Base-by-base conservation (phyloP, 2,329 filamentous ascomycete genomes). In the Ambrosiella xylebori region DNA sequence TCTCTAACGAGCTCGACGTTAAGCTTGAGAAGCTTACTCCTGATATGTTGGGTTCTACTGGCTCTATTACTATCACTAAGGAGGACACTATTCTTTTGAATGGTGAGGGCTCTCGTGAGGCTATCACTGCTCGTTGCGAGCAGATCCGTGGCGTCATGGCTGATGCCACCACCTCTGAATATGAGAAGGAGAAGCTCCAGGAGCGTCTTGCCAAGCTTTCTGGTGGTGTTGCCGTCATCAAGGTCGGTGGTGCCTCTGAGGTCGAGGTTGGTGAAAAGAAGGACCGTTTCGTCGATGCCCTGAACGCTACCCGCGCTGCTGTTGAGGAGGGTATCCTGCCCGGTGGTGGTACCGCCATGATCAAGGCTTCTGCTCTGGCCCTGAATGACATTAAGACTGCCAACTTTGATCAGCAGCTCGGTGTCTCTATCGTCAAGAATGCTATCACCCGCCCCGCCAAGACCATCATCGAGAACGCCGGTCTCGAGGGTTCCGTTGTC, bases 161-260 rank as follows among this genome's bases (percentile, higher is more conserved):
- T 62, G 93, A 98, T 76, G 86, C 91, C 64, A 84, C 81, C 66
- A 98, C 93, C 63, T 96, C 90, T 54, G 93, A 98, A 69, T 98
- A 98, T 76, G 93, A 98, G 82, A 97, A 96, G 82, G 93, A 98
- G 86, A 98, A 98, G 84, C 88, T 98, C 64, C 93, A 97, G 78
- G 93, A 98, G 80, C 93, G 93, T 76, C 87, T 98, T 62, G 93
- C 93, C 66, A 98, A 98, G 84, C 87, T 98, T 65, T 97, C 93
- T 65, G 93, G 93, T 64, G 93, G 93, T 80, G 93, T 98, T 66
- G 93, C 93, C 66, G 93, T 98, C 74, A 97, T 98, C 81, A 96
- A 95, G 82, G 93, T 98, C 63, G 93, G 93, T 67, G 93, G 93
- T 71, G 81, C 90, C 63, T 97, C 91, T 63, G 93, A 98, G 76